Evolutionary conservation across 768 basidiomycete species (phyloP).

Genomic region (Termitomyces sp.): DNA sequence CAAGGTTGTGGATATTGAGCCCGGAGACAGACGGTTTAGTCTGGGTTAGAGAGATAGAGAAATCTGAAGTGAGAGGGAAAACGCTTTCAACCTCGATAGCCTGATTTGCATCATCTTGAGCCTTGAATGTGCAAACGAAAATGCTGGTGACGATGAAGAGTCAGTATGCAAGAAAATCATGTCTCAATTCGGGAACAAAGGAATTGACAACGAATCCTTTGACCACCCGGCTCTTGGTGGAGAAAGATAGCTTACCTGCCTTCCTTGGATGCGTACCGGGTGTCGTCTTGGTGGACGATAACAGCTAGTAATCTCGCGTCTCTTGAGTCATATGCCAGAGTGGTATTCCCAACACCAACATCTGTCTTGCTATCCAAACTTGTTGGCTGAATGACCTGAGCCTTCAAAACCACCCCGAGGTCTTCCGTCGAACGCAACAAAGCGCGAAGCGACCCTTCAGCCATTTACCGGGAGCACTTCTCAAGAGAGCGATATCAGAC

Average conservation of each 20-base stretch:
- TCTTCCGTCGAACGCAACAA: slow-evolving; percentile 34
- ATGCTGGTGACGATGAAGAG: slow-evolving; percentile 25
- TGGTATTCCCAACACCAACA: background rate
- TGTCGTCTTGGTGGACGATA: slow-evolving; percentile 34
- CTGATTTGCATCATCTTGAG: slow-evolving; percentile 19
- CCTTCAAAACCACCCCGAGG: slow-evolving; percentile 38
- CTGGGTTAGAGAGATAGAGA: slow-evolving; percentile 56
- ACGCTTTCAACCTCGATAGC: slow-evolving; percentile 42
- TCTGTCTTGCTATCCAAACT: background rate
- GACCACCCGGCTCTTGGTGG: background rate
- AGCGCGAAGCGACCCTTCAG: slow-evolving; percentile 8
- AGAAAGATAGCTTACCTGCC: background rate
- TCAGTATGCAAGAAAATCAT: background rate
- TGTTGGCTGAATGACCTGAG: slow-evolving; percentile 18
- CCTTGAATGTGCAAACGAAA: slow-evolving; percentile 40
- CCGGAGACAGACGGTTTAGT: slow-evolving; percentile 34
- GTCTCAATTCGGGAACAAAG: background rate
- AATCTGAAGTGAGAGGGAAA: slow-evolving; percentile 51
- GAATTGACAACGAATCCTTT: background rate
- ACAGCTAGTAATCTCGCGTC: slow-evolving; percentile 40
- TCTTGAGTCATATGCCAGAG: slow-evolving; percentile 13
- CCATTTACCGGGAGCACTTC: background rate
- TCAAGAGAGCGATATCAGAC: background rate
- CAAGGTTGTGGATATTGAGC: slow-evolving; percentile 15
- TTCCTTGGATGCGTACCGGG: background rate